Evolutionary conservation across 306 rosid genomes (phyloP), one percentile per base, ranked within the genome.

Genomic region (Gillenia trifoliata): DNA sequence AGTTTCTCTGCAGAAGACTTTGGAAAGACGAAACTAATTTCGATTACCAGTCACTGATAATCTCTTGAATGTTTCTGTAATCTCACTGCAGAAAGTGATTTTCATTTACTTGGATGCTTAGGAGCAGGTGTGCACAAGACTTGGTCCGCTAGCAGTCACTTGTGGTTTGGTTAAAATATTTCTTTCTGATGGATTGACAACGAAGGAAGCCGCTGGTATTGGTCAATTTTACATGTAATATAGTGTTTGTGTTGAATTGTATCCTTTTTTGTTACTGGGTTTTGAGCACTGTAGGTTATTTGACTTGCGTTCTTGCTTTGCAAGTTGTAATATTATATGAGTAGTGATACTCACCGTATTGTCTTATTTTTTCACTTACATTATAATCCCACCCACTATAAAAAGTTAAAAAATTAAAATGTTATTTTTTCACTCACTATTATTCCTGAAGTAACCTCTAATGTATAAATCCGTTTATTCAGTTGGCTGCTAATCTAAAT

Each of bases 1-100:
- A 41, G 77, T 41, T 52, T 77, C 23, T 62, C 79, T 52, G 55
- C 76, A 70, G 43, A 77, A 25, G 71, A 49, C 6, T 30, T 36
- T 26, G 19, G 34, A 8, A 16, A 33, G 36, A 34, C 25, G 52
- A 52, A 20, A 28, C 8, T n/a, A n/a, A n/a, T 50, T 29, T 2
- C 54, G 8, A 4, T 19, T 17, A 6, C 5, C 36, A 47, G 80
- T 60, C 40, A 52, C 70, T 0, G 15, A 45, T 43, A 11, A 41
- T 23, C 6, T 3, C 55, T 38, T 8, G 55, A 49, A 13, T 0
- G 17, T 49, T 49, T 49, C n/a, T 16, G 55, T 17, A 49, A 13
- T 49, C 17, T 49, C 55, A 13, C 19, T 1, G 41, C 41, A 38
- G 41, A 38, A 38, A 29, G 38, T 70, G 26, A 3, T 60, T 5